phyloP scores from a whole-genome alignment of 192 early-diverging fungal genomes.

The Blastocladiella britannica region DNA sequence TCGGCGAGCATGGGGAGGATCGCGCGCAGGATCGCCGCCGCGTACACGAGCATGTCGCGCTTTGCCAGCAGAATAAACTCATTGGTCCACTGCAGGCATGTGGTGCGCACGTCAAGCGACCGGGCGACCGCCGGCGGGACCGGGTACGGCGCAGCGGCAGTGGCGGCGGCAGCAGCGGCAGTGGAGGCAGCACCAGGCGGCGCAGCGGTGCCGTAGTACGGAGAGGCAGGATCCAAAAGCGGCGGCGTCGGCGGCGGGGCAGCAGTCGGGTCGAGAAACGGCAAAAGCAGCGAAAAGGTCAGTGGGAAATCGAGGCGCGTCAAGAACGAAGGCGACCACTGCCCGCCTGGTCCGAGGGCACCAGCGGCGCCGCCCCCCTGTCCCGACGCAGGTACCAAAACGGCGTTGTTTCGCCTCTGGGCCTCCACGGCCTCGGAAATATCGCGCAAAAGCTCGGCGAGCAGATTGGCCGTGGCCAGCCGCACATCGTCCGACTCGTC shows the following conservation, averaged over 20 bases:
- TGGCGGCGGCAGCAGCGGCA: too few relatives aligned
- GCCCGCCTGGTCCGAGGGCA: neutral
- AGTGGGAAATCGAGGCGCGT: slow-evolving; percentile 51
- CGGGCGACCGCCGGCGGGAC: slow-evolving; percentile 4
- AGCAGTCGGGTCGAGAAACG: slow-evolving; percentile 10
- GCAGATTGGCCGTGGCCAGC: slow-evolving; percentile 49
- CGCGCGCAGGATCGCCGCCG: slow-evolving; percentile 56
- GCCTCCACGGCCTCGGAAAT: slow-evolving; percentile 48
- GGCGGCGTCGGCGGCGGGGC: too few relatives aligned
- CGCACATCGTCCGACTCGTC: slow-evolving; percentile 81
- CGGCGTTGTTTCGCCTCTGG: slow-evolving; percentile 26
- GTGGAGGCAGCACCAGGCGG: too few relatives aligned
- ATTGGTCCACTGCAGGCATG: slow-evolving; percentile 76
- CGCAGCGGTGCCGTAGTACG: too few relatives aligned
- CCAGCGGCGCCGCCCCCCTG: neutral
- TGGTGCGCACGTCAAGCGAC: slow-evolving; percentile 80
- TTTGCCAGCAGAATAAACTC: slow-evolving; percentile 68
- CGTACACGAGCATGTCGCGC: slow-evolving; percentile 60
- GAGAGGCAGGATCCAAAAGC: too few relatives aligned
- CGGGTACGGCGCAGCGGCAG: neutral
- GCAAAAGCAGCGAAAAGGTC: slow-evolving; percentile 63
- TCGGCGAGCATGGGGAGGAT: slow-evolving; percentile 77
- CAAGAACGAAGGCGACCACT: neutral
- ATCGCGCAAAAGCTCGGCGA: slow-evolving; percentile 80
- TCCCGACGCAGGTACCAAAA: neutral